Evolutionary conservation across 352 stramenopile species (phyloP).

Genomic region (Phytophthora ohioensis): DNA sequence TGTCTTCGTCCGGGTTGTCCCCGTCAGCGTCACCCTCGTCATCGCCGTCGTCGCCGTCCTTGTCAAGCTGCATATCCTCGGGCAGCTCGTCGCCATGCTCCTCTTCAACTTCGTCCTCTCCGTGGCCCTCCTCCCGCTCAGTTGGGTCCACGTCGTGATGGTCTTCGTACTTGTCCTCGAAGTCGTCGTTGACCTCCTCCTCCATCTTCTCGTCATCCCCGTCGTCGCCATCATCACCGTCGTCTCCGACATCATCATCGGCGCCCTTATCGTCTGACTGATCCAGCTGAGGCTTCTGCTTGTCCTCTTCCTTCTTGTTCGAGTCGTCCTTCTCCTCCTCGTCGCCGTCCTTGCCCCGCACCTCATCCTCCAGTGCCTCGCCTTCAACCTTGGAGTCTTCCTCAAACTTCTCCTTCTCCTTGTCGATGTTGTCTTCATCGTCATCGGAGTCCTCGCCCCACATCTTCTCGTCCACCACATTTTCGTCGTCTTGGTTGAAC

Average conservation of each 20-base stretch:
- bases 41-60: conserved; percentile 50
- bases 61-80: conserved; percentile 89
- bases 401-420: conserved; percentile 96
- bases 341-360: conserved; percentile 90
- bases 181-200: conserved; percentile 93
- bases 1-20: conserved; percentile 56
- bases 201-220: conserved; percentile 68
- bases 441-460: conserved; percentile 95
- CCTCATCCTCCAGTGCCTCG: conserved; percentile 88
- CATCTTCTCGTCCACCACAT: conserved; percentile 99
- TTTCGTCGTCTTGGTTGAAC: conserved; percentile 95
- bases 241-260: conserved; percentile 38
- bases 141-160: conserved; percentile 71
- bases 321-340: conserved; percentile 82
- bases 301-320: conserved; percentile 57
- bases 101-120: conserved; percentile 66
- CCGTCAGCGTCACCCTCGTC: conserved; percentile 54
- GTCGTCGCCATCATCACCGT: conserved; percentile 48
- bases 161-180: conserved; percentile 89
- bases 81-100: conserved; percentile 79
- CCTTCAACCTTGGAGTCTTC: conserved; percentile 87
- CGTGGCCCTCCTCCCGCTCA: conserved; percentile 62
- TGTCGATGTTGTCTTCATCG: conserved; percentile 95
- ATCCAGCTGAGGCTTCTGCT: conserved; percentile 63
- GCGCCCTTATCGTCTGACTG: conserved; percentile 52